A percentile compares a stretch with the other conserved stretches of the same genome.
phyloP scores from a whole-genome alignment of 257 asterid genomes.

The Solanum corneliomulleri region DNA sequence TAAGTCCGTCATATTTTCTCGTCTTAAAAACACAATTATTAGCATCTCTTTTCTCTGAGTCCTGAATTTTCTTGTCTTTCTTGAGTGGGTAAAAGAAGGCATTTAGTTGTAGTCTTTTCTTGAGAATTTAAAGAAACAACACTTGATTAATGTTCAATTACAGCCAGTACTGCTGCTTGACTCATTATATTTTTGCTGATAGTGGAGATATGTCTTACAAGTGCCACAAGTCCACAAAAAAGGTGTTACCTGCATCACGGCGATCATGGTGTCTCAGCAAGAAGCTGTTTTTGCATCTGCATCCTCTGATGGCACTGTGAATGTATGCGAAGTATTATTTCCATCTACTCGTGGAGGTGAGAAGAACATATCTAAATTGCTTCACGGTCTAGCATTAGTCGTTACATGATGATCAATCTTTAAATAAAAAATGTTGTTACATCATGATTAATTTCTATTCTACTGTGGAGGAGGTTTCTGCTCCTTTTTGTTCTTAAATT shows the following conservation, averaged over 20 bases:
- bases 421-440: background rate
- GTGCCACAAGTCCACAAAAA: conserved; percentile 70
- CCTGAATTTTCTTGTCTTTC: background rate
- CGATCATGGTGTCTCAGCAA: conserved; percentile 50
- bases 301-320: conserved; percentile 77
- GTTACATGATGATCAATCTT: background rate
- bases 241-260: conserved; percentile 84
- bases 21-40: background rate
- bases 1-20: background rate
- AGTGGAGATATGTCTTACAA: conserved; percentile 84
- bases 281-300: conserved; percentile 76
- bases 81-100: background rate
- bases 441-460: background rate
- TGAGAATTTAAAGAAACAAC: background rate
- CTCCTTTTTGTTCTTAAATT: background rate
- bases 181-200: background rate
- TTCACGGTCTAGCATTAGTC: background rate
- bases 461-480: background rate
- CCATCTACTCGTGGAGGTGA: conserved; percentile 55
- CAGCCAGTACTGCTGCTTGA: background rate
- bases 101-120: background rate
- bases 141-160: background rate
- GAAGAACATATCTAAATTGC: conserved; percentile 3
- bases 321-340: conserved; percentile 58
- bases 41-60: background rate